A percentile compares a stretch with the other conserved stretches of the same genome.
Evolutionary conservation across 1,284 basidiomycete species (phyloP).

Genomic region (Puccinia horiana): DNA sequence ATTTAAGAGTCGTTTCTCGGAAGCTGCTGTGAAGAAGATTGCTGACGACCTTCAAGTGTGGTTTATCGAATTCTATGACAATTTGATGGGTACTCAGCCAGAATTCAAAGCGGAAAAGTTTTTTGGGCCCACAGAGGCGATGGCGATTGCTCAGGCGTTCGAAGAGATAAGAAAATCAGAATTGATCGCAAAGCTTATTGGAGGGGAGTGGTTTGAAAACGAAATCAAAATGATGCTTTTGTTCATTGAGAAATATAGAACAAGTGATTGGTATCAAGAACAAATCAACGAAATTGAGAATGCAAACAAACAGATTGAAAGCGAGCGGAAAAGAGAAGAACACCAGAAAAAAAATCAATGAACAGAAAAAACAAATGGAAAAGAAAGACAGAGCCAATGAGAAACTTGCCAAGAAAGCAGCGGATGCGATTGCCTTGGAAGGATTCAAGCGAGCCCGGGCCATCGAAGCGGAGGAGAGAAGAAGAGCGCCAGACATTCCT

Average conservation of each 20-base stretch:
- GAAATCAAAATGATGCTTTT: not conserved
- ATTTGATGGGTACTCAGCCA: not conserved
- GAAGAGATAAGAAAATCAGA: not conserved
- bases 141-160: not conserved
- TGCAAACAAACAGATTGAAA: no score
- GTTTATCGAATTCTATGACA: not conserved
- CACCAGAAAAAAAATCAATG: not conserved
- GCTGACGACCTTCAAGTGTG: not conserved
- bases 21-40: not conserved
- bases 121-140: not conserved
- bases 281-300: not conserved
- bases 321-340: not conserved
- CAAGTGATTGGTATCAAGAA: not conserved
- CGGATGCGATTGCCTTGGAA: not conserved
- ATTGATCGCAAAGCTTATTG: not conserved
- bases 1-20: not conserved
- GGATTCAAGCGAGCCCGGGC: not conserved
- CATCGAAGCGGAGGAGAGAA: not conserved
- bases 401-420: not conserved
- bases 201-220: not conserved
- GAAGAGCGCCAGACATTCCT: no score
- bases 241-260: not conserved
- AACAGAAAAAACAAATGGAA: not conserved
- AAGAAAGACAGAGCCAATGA: not conserved
- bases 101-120: not conserved